phyloP scores from a whole-genome alignment of 148 eudicot genomes.

The Camellia granthamiana region DNA sequence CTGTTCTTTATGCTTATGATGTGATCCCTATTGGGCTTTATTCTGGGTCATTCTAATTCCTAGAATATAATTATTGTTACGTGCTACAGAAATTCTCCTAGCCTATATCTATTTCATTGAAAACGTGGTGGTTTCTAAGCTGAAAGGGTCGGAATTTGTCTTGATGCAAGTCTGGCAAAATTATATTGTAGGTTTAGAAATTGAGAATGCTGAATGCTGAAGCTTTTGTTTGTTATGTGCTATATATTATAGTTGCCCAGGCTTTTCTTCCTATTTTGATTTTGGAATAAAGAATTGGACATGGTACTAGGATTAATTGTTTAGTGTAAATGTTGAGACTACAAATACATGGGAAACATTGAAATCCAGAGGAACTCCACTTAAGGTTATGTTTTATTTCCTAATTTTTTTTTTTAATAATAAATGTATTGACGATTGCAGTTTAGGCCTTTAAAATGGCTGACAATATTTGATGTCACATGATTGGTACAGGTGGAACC shows the following conservation, averaged over 20 bases:
- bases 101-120: not conserved
- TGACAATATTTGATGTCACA: not conserved
- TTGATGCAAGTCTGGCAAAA: not conserved
- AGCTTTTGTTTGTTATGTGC: not conserved
- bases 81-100: not conserved
- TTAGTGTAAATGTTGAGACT: not conserved
- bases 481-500: conserved; percentile 42
- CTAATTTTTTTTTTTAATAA: not conserved
- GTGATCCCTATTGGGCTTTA: not conserved
- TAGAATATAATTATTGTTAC: not conserved
- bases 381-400: not conserved
- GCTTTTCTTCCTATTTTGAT: not conserved
- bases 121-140: not conserved
- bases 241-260: not conserved
- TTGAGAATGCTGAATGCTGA: not conserved
- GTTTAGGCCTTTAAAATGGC: not conserved
- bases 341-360: not conserved
- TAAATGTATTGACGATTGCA: not conserved
- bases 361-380: not conserved
- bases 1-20: not conserved
- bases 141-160: too few species aligned
- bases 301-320: not conserved
- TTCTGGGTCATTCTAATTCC: not conserved
- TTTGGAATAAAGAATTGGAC: not conserved
- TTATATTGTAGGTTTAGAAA: not conserved